Base-by-base conservation (phyloP, 2,329 filamentous ascomycete species). In the Rhynchosporium agropyri region DNA sequence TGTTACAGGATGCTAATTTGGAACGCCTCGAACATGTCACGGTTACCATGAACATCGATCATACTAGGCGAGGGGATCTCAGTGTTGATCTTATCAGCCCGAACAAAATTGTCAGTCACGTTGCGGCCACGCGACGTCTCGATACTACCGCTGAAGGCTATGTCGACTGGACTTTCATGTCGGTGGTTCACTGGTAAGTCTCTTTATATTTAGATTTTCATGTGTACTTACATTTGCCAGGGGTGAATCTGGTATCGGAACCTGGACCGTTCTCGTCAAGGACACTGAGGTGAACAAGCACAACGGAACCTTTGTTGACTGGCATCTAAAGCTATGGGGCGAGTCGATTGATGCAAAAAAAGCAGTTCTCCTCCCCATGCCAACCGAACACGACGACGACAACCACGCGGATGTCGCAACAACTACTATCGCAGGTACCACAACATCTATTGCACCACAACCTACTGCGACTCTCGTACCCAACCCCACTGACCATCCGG, bases 131-230 rank as follows among this genome's bases (percentile, higher is more conserved):
- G 1, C 89, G 95, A 67, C 83, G 83, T 64, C 76, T 85, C 28
- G 95, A 99, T 75, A 79, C 83, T 1, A 83, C 83, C 42, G 74
- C 78, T 0, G 77, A 78, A 28, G 95, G 95, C 8, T 99, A 98
- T 75, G 79, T 88, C 43, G 92, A 98, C 77, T 99, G 95, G 95
- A 98, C 94, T 0, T 99, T 99, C 72, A 99, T 99, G 95, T 96
- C 89, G 65, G 95, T 99, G 43, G 93, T 89, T 67, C 95, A 99
- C 75, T 99, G 93, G 90, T 92, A 82, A 77, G 88, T 77, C 26
- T 36, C 48, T 15, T 5, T 53, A 29, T 58, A 31, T 31, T 45
- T 8, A 5, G 26, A 12, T 26, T 45, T 13, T 6, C 43, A 29
- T 43, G 12, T 29, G 9, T 20, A 13, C 76, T 80, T 74, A 80